phyloP scores from a whole-genome alignment of 169 alveolate species.

The Babesia bovis region DNA sequence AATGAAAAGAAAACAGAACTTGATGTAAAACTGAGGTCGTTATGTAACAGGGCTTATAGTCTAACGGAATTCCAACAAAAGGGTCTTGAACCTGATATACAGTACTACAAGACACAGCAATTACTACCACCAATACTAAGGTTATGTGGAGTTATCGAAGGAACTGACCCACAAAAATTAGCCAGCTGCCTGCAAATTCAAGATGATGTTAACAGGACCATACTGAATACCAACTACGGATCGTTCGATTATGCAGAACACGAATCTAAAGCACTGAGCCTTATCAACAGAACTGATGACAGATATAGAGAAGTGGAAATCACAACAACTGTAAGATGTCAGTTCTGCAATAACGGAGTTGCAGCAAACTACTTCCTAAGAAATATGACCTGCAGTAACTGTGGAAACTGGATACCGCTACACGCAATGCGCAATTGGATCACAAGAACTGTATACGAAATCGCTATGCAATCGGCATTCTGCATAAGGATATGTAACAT shows the following conservation, averaged over 20 bases:
- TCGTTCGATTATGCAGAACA: constrained; percentile 52
- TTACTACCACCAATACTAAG: constrained; percentile 90
- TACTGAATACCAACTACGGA: constrained; percentile 8
- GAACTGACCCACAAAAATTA: constrained; percentile 81
- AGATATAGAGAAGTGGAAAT: constrained; percentile 58
- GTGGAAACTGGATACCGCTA: constrained; percentile 61
- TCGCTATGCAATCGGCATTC: constrained; percentile 50
- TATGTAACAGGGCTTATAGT: constrained; percentile 86
- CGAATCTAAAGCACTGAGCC: constrained; percentile 58
- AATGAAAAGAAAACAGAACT: constrained; percentile 2
- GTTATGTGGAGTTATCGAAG: constrained; percentile 87
- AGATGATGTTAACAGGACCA: constrained; percentile 8
- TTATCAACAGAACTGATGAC: constrained; percentile 53
- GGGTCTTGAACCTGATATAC: constrained; percentile 80
- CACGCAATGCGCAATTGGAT: constrained; percentile 65
- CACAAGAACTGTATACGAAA: constrained; percentile 51
- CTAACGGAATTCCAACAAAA: constrained; percentile 84
- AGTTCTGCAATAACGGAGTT: constrained; percentile 47
- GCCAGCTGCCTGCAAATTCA: constrained; percentile 59
- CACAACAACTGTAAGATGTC: constrained; percentile 44
- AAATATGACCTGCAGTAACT: constrained; percentile 64
- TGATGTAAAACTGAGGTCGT: constrained; percentile 47
- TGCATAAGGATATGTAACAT: constrained; percentile 63
- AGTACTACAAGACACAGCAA: constrained; percentile 91
- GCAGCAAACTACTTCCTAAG: constrained; percentile 49